phyloP scores from a whole-genome alignment of 2,329 filamentous ascomycete genomes.

The Blastomyces gilchristii region DNA sequence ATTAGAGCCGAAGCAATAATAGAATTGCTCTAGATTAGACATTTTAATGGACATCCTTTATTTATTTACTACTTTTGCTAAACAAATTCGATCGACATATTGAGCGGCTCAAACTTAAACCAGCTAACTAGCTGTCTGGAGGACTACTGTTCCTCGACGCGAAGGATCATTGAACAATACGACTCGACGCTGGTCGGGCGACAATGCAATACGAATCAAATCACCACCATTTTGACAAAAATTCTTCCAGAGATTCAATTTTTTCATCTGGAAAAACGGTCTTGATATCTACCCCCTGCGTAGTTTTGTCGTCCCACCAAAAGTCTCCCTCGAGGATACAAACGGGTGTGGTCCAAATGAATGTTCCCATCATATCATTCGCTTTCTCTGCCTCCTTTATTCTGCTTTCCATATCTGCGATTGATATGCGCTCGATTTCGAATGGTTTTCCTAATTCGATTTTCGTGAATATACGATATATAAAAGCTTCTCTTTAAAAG shows the following conservation, averaged over 20 bases:
- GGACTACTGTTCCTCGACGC: not conserved
- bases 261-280: constrained; percentile 3
- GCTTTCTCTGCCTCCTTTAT: not conserved
- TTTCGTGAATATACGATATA: not conserved
- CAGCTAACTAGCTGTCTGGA: not conserved
- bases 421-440: constrained; percentile 2
- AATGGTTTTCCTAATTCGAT: not conserved
- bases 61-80: not conserved
- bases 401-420: constrained; percentile 1
- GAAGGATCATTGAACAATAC: not conserved
- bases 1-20: not conserved
- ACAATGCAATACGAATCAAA: not conserved
- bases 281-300: not conserved
- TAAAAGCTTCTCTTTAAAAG: not conserved
- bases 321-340: constrained; percentile 1
- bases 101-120: not conserved
- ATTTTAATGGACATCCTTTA: not conserved
- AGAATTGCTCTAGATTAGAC: not conserved
- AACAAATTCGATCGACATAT: not conserved
- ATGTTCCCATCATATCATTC: constrained; percentile 2
- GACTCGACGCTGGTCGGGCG: not conserved
- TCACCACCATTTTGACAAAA: constrained; percentile 4
- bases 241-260: constrained; percentile 1
- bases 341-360: not conserved
- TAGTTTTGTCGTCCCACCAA: constrained; percentile 4